Evolutionary conservation across 176 grass and related monocot species (phyloP).

Genomic region (Hordeum vulgare): DNA sequence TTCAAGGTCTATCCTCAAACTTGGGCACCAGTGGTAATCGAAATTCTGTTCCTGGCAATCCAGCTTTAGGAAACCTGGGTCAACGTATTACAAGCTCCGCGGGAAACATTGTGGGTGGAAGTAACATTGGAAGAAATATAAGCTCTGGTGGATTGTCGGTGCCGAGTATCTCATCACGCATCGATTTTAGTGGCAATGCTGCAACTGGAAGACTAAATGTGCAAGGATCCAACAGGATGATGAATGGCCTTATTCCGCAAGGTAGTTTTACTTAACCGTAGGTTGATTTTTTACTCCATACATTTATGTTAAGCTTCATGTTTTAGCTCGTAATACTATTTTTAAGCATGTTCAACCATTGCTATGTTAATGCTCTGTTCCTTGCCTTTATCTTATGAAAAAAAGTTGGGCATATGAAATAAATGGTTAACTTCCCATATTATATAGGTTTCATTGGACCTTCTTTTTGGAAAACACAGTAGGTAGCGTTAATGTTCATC

Average conservation of each 20-base stretch:
- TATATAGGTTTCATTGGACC: neutral
- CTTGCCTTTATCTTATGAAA: neutral
- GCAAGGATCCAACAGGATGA: conserved; percentile 82
- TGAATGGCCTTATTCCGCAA: conserved; percentile 74
- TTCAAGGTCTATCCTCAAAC: conserved; percentile 79
- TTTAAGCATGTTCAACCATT: neutral
- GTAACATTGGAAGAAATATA: conserved; percentile 90
- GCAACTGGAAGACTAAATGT: conserved; percentile 61
- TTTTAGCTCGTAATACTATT: neutral
- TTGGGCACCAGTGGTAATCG: conserved; percentile 56
- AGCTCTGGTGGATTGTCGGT: conserved; percentile 65
- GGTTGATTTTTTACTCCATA: neutral
- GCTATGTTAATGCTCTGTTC: neutral
- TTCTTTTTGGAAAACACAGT: neutral
- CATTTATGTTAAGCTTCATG: neutral
- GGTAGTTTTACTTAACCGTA: conserved; percentile 36
- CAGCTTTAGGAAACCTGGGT: conserved; percentile 72
- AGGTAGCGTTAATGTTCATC: neutral
- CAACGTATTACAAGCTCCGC: conserved; percentile 60
- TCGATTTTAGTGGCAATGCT: conserved; percentile 63
- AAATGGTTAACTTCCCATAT: neutral
- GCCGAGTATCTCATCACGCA: conserved; percentile 56
- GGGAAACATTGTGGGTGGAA: conserved; percentile 74
- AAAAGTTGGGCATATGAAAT: neutral
- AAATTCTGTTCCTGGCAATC: conserved; percentile 72